Percentiles rank a stretch among this genome's conserved stretches.
Evolutionary conservation across 768 basidiomycete genomes (phyloP).

Genomic region (Hygrophoropsis aurantiaca): DNA sequence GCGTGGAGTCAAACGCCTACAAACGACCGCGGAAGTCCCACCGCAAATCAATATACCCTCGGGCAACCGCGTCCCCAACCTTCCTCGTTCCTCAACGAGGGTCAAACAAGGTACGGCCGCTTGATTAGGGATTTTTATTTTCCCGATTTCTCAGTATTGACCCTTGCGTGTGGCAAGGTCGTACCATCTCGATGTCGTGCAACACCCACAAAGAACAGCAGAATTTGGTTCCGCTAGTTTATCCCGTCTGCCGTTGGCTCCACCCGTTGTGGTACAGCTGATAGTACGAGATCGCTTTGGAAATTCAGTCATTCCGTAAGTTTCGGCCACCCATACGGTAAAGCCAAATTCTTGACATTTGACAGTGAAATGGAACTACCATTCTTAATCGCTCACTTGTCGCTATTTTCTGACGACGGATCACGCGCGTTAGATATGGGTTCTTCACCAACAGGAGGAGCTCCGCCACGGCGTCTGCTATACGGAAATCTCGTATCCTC

Average conservation of each 20-base stretch:
- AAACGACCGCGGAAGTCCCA: constrained; percentile 32
- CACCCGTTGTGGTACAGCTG: constrained; percentile 80
- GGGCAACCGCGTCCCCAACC: constrained; percentile 55
- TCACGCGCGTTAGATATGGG: constrained; percentile 60
- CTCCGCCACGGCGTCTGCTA: constrained; percentile 57
- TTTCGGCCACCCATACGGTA: constrained; percentile 24
- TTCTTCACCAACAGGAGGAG: constrained; percentile 45
- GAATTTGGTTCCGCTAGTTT: constrained; percentile 75
- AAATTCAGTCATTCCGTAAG: constrained; percentile 77
- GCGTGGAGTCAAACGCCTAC: constrained; percentile 27
- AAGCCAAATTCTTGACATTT: constrained; percentile 19
- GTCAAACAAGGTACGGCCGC: constrained; percentile 49
- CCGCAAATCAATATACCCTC: constrained; percentile 34
- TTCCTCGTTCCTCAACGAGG: constrained; percentile 56
- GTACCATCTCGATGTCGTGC: constrained; percentile 83
- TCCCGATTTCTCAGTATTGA: constrained; percentile 17
- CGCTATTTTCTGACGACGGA: constrained; percentile 73
- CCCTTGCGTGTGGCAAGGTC: constrained; percentile 37
- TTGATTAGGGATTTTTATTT: constrained; percentile 11
- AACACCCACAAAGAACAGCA: constrained; percentile 80
- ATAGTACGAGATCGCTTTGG: constrained; percentile 72
- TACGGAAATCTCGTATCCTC: constrained; percentile 87
- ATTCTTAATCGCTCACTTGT: constrained; percentile 83
- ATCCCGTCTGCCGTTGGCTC: constrained; percentile 80
- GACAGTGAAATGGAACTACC: constrained; percentile 83